Evolutionary conservation across 2,329 filamentous ascomycete species (phyloP), one percentile per base, ranked within the genome.

Genomic region (Aspergillus sp.): DNA sequence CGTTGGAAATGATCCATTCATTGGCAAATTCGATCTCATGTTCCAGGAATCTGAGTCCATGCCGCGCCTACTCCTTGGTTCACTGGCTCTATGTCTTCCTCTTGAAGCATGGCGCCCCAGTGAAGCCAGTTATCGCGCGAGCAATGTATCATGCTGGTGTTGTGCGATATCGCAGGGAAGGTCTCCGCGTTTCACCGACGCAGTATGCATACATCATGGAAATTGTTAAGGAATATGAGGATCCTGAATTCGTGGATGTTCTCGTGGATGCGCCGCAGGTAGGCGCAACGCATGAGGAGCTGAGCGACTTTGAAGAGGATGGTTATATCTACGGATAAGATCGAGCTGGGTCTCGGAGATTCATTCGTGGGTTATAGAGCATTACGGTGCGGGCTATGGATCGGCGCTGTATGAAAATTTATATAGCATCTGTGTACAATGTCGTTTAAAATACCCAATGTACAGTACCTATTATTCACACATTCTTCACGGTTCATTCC

Each of bases 121-220:
- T 84, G 16, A 69, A 72, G 18, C 73, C 77, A 1, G 62, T 74
- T 3, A 70, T 85, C 58, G 77, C 76, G 6, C 77, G 80, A 32
- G 81, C 83, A 0, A 64, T 85, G 66, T 82, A 83, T 58, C 75
- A 79, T 63, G 78, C 80, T 22, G 82, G 80, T 16, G 71, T 85
- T 24, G 71, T 78, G 24, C 73, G 81, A 16, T 77, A 74, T 42
- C 73, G 80, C 16, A 69, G 75, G 20, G 72, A 73, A 32, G 74
- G 75, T 2, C 59, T 65, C 2, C 65, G 66, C 24, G 69, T 82
- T 1, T 65, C 74, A 12, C 66, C 64, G 0, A 63, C 63, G 29
- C 73, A 74, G 58, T 73, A 81, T 56, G 64, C 69, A 32, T 84
- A 77, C 67, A 76, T 84, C 6, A 63, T 82, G 47, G 61, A 67